Conservation (phyloP, 345 rosid species). For the Viola odorata region DNA sequence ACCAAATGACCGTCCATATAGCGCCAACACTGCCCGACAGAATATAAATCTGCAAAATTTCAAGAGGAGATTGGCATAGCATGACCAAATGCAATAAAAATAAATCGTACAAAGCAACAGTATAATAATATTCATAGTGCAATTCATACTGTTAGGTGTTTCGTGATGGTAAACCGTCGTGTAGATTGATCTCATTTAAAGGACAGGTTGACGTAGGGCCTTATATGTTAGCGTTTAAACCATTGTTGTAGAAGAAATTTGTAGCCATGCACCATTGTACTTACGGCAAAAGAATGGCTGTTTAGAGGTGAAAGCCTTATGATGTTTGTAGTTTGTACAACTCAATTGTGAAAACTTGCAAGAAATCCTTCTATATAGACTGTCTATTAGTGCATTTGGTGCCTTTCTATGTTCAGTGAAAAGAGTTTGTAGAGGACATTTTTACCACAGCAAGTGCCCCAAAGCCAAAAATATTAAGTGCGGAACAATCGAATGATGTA, state of each 20-base stretch:
- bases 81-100: neutral
- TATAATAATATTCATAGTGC: neutral
- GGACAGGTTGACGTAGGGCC: neutral
- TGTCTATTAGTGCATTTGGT: neutral
- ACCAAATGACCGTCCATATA: slow-evolving; percentile 39
- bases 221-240: too few species aligned
- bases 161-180: neutral
- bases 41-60: slow-evolving; percentile 56
- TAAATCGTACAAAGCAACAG: neutral
- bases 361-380: neutral
- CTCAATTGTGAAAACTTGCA: neutral
- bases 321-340: too few species aligned
- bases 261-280: too few species aligned
- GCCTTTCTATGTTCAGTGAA: neutral
- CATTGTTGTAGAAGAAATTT: too few species aligned
- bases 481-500: slow-evolving; percentile 21
- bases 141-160: neutral
- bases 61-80: too few species aligned
- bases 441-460: neutral
- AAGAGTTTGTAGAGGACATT: neutral
- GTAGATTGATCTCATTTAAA: neutral
- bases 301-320: too few species aligned
- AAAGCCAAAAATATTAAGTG: neutral
- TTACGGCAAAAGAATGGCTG: too few species aligned
- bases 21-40: slow-evolving; percentile 62